Evolutionary conservation across 306 rosid species (phyloP).

Genomic region (Oemleria cerasiformis): DNA sequence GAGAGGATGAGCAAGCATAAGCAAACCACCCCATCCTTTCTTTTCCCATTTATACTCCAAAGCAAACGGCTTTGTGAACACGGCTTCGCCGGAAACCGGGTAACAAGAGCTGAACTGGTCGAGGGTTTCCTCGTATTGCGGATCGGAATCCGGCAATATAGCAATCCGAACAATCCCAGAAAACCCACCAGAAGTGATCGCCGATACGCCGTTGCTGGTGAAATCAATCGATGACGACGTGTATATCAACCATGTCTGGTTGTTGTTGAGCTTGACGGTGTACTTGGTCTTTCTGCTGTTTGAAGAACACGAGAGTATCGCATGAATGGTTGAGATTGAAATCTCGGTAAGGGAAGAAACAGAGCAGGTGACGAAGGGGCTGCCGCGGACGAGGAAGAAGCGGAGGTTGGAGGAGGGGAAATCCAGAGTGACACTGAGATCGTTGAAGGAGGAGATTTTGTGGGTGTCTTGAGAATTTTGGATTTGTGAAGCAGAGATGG

Average conservation of each 20-base stretch:
- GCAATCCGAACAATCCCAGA: constrained; percentile 70
- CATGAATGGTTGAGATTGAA: constrained; percentile 66
- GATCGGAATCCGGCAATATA: constrained; percentile 41
- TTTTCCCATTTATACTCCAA: constrained; percentile 78
- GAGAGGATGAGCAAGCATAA: constrained; percentile 81
- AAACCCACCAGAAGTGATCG: constrained; percentile 51
- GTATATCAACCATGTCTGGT: constrained; percentile 80
- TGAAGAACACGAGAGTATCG: constrained; percentile 52
- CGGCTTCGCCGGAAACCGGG: constrained; percentile 70
- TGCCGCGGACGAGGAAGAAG: constrained; percentile 78
- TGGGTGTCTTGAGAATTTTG: constrained; percentile 37
- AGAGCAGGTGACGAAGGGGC: constrained; percentile 62
- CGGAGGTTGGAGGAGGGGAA: constrained; percentile 61
- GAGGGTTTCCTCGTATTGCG: constrained; percentile 37
- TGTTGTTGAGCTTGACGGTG: constrained; percentile 60
- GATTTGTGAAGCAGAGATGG: constrained; percentile 44
- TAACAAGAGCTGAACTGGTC: constrained; percentile 62
- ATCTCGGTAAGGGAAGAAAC: constrained; percentile 40
- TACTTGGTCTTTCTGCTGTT: constrained; percentile 48
- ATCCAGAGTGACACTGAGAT: constrained; percentile 74
- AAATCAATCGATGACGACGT: constrained; percentile 54
- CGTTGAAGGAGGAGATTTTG: constrained; percentile 53
- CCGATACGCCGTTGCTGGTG: constrained; percentile 26
- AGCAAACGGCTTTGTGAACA: constrained; percentile 47
- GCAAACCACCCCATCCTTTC: constrained; percentile 65